Evolutionary conservation across 495 filamentous ascomycete genomes (phyloP).

Genomic region (Tuber umbilicatum): DNA sequence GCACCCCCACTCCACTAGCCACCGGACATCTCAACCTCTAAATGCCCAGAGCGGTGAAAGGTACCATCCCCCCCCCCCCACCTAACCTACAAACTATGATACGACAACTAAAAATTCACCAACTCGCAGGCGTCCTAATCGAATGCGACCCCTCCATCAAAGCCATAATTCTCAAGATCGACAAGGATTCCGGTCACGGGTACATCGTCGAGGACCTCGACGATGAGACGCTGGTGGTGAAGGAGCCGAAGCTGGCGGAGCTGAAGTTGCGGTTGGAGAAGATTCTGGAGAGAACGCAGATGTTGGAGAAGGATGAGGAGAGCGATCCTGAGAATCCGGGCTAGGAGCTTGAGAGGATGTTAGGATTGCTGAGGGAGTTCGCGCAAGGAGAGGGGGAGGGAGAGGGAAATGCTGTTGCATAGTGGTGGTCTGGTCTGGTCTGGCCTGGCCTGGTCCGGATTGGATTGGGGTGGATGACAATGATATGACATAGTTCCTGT

Average conservation of each 20-base stretch:
- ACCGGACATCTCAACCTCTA: too few species aligned
- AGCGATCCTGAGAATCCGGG: conserved; percentile 33
- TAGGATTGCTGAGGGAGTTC: background rate
- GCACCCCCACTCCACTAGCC: too few species aligned
- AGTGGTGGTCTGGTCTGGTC: background rate
- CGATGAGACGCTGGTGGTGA: conserved; percentile 48
- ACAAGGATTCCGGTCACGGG: conserved; percentile 56
- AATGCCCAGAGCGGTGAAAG: conserved; percentile 35
- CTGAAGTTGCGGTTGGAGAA: conserved; percentile 60
- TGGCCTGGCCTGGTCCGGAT: background rate
- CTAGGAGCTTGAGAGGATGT: conserved; percentile 10
- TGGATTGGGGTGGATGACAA: background rate
- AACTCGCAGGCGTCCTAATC: conserved; percentile 17
- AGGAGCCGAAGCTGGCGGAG: conserved; percentile 52
- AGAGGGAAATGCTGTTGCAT: conserved; percentile 2
- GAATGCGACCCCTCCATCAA: conserved; percentile 58
- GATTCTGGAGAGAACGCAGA: conserved; percentile 50
- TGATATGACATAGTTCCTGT: background rate
- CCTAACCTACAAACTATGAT: background rate
- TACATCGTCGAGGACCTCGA: conserved; percentile 58
- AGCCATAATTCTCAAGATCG: conserved; percentile 67
- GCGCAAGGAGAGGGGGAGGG: background rate
- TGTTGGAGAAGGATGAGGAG: conserved; percentile 57
- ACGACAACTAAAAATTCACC: background rate
- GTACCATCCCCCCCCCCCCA: conserved; percentile 1